Percentiles rank a stretch among this genome's conserved stretches.
Conservation (phyloP, 1,139 yeast species). For the Saccharomyces hybrid region DNA sequence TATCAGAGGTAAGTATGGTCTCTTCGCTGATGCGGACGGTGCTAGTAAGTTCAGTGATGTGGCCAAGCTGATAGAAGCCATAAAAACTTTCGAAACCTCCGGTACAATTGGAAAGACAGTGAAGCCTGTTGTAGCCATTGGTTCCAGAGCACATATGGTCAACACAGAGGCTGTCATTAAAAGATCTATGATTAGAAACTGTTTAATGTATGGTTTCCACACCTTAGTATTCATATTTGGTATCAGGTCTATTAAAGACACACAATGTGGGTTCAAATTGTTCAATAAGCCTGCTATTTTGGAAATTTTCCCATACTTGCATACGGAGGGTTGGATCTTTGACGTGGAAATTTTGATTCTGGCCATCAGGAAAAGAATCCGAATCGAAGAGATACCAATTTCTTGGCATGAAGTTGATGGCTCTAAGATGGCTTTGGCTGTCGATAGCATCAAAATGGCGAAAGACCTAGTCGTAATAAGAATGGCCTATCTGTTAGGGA, state of each 20-base stretch:
- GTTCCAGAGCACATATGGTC: slow-evolving; percentile 95
- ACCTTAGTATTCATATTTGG: slow-evolving; percentile 82
- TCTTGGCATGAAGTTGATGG: slow-evolving; percentile 98
- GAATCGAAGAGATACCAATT: slow-evolving; percentile 70
- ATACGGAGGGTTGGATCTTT: slow-evolving; percentile 96
- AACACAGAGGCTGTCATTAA: slow-evolving; percentile 93
- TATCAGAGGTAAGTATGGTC: slow-evolving; percentile 60
- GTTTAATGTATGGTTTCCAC: slow-evolving; percentile 89
- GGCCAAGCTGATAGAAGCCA: slow-evolving; percentile 41
- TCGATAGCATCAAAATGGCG: slow-evolving; percentile 93
- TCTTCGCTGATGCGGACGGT: slow-evolving; percentile 97
- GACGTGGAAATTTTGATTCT: slow-evolving; percentile 86
- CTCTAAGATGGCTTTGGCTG: slow-evolving; percentile 83
- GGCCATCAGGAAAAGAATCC: slow-evolving; percentile 62
- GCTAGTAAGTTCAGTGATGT: slow-evolving; percentile 80
- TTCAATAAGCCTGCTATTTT: slow-evolving; percentile 64
- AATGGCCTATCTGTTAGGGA: slow-evolving; percentile 76
- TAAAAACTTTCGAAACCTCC: slow-evolving; percentile 31
- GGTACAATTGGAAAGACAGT: slow-evolving; percentile 12
- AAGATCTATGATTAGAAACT: slow-evolving; percentile 78
- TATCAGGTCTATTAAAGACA: slow-evolving; percentile 75
- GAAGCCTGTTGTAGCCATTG: slow-evolving; percentile 63
- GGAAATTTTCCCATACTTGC: slow-evolving; percentile 79
- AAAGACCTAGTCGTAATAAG: slow-evolving; percentile 85
- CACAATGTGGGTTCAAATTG: slow-evolving; percentile 95